Evolutionary conservation across 192 early-diverging fungal genomes (phyloP).

Genomic region (Linnemannia zychae): DNA sequence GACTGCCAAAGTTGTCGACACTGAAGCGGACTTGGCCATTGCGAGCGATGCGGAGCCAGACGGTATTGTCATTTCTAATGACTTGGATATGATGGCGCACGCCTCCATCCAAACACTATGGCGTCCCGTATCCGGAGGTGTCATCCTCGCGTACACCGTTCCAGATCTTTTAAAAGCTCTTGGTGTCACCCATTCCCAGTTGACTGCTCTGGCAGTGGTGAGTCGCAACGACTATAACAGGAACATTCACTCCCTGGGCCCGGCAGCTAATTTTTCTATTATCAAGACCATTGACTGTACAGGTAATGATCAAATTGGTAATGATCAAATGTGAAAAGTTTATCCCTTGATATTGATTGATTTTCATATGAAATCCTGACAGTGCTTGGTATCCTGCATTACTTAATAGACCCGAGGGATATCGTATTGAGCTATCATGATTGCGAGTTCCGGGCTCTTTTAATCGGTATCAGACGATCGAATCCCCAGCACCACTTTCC

Average conservation of each 20-base stretch:
- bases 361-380: background rate
- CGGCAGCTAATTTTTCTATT: too few relatives aligned
- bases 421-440: background rate
- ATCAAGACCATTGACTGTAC: too few relatives aligned
- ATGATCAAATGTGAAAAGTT: background rate
- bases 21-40: too few relatives aligned
- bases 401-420: background rate
- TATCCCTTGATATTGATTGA: background rate
- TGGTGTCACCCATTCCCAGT: background rate
- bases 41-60: background rate
- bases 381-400: background rate
- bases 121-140: slow-evolving; percentile 3
- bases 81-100: slow-evolving; percentile 1
- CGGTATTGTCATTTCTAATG: background rate
- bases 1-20: too few relatives aligned
- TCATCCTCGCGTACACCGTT: background rate
- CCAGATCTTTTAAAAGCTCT: background rate
- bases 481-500: background rate
- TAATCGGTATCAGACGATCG: background rate
- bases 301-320: slow-evolving; percentile 8
- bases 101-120: slow-evolving; percentile 5
- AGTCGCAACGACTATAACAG: background rate
- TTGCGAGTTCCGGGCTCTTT: background rate
- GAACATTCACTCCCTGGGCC: background rate
- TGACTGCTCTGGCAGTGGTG: background rate